Percentiles rank a stretch among this genome's conserved stretches.
Evolutionary conservation across 129 eudicot species (phyloP).

Genomic region (Saussurea involucrata): DNA sequence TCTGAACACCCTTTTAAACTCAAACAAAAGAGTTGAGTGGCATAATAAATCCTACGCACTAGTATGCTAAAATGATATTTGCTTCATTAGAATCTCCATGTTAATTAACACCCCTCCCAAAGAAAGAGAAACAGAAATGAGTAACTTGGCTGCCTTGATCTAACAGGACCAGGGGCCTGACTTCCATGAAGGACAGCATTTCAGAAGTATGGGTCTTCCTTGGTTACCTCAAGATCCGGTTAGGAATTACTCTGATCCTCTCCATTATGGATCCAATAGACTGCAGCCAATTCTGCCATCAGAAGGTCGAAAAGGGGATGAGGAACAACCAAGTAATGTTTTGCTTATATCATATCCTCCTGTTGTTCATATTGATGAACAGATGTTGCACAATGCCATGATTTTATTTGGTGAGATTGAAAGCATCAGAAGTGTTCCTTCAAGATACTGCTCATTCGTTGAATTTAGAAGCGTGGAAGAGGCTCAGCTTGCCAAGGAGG

Average conservation of each 20-base stretch:
- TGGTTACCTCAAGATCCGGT: slow-evolving; percentile 42
- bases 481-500: slow-evolving; percentile 81
- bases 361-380: slow-evolving; percentile 60
- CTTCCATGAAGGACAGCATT: slow-evolving; percentile 35
- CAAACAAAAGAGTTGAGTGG: not conserved
- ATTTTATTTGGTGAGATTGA: slow-evolving; percentile 87
- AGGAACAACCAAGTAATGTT: slow-evolving; percentile 53
- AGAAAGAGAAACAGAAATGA: not conserved
- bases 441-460: slow-evolving; percentile 49
- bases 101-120: not conserved
- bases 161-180: slow-evolving; percentile 53
- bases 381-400: slow-evolving; percentile 86
- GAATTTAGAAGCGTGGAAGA: slow-evolving; percentile 84
- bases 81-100: not conserved
- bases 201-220: slow-evolving; percentile 36
- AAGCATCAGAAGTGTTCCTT: slow-evolving; percentile 56
- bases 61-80: not conserved
- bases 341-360: slow-evolving; percentile 70
- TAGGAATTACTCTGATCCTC: slow-evolving; percentile 28
- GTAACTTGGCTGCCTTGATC: not conserved
- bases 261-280: slow-evolving; percentile 37
- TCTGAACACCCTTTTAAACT: not conserved
- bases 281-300: slow-evolving; percentile 37
- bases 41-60: not conserved
- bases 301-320: slow-evolving; percentile 39